Evolutionary conservation across 306 rosid genomes (phyloP), one percentile per base, ranked within the genome.

Genomic region (Gynostemma pentaphyllum): DNA sequence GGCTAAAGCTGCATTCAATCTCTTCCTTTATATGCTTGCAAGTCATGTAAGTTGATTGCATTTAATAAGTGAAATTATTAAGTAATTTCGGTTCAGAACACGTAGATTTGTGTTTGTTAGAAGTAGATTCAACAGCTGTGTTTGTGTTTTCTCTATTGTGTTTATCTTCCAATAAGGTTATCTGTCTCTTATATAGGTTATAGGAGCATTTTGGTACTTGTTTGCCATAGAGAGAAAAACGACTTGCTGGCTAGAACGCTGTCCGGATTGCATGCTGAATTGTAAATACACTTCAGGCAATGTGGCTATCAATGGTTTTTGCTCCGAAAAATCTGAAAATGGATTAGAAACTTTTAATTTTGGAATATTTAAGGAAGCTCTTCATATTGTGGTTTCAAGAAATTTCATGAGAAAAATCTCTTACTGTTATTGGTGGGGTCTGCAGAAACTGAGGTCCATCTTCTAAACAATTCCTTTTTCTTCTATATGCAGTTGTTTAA

Each of bases 131-230:
- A 56, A 32, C 45, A 18, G 28, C 18, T 32, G 37, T 32, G 7
- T 2, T n/a, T n/a, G n/a, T n/a, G n/a, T n/a, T n/a, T n/a, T 32
- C 26, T 14, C 63, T 32, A 2, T 23, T 30, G 41, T 56, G 63
- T n/a, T 56, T 32, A n/a, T 56, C 45, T 56, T 32, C 63, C 34
- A 18, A 32, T 16, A 22, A 59, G 65, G 18, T 21, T 39, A 22
- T 36, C 21, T 39, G 13, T 18, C 47, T 60, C 34, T 60, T 30
- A 15, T n/a, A n/a, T 9, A 62, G 74, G 37, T 62, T 18, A 1
- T 70, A 0, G 69, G 69, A 62, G 74, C 64, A 11, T 70, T 70
- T 28, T 62, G 69, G 69, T 70, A 70, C 55, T 23, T 70, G 1
- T 62, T 70, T 24, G 16, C 75, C 0, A 41, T 51, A 13, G 45